These are phyloP conservation scores for Phalaenopsis equestris DNA, from an alignment of 106 monocot species.

Conservation along the genomic window DNA sequence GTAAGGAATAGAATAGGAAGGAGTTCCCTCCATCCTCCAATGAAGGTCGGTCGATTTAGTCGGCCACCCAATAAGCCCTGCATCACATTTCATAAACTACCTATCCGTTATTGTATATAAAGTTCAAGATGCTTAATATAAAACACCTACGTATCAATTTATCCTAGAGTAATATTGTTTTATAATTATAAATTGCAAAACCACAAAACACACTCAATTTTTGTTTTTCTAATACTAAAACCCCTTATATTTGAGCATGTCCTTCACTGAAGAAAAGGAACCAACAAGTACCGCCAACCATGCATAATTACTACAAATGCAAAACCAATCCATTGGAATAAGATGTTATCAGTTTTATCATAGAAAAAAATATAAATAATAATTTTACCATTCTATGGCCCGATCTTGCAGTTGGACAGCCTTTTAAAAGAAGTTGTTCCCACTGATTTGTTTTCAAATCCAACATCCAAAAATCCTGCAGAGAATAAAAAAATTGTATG, in stretches of 20 bases:
- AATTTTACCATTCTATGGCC: constrained; percentile 86
- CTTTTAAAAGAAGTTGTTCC: constrained; percentile 88
- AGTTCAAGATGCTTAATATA: too few relatives aligned
- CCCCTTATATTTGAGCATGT: background rate
- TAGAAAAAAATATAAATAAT: background rate
- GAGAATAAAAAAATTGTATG: constrained; percentile 3
- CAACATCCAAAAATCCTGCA: constrained; percentile 87
- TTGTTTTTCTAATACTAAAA: background rate
- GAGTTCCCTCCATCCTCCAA: too few relatives aligned
- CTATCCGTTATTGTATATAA: too few relatives aligned
- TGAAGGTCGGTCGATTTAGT: too few relatives aligned
- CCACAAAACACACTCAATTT: background rate
- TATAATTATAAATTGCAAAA: background rate
- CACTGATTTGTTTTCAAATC: constrained; percentile 97
- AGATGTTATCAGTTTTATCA: background rate
- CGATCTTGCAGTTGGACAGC: constrained; percentile 87
- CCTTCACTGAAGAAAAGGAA: background rate
- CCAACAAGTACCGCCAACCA: background rate
- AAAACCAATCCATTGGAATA: background rate
- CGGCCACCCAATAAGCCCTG: too few relatives aligned
- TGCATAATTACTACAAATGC: background rate
- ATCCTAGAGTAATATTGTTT: background rate
- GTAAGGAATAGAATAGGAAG: too few relatives aligned
- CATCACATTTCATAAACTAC: too few relatives aligned
- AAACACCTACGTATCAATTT: background rate